Conservation (phyloP, 495 filamentous ascomycete species). For the Lentithecium fluviatile region DNA sequence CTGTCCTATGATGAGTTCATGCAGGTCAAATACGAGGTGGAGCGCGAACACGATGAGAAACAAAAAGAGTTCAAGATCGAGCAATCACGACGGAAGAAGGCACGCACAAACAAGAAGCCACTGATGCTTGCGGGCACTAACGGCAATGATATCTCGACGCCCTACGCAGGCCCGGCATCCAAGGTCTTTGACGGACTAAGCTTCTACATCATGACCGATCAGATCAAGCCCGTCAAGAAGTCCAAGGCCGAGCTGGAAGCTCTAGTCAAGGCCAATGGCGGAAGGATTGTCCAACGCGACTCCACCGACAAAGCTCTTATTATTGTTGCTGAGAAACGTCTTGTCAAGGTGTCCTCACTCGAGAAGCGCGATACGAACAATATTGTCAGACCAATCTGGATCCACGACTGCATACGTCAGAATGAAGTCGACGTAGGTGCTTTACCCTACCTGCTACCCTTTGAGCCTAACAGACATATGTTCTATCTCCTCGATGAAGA, state of each 20-base stretch:
- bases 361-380: conserved; percentile 66
- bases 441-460: conserved; percentile 61
- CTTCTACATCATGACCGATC: conserved; percentile 74
- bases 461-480: conserved; percentile 65
- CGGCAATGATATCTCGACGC: conserved; percentile 45
- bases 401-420: conserved; percentile 76
- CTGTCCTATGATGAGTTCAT: conserved; percentile 75
- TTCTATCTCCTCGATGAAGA: conserved; percentile 53
- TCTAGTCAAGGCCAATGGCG: conserved; percentile 83
- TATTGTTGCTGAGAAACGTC: conserved; percentile 72
- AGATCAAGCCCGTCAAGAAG: conserved; percentile 59
- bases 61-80: conserved; percentile 84
- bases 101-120: conserved; percentile 58
- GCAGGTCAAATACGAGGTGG: conserved; percentile 66
- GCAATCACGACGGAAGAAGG: conserved; percentile 62
- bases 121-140: conserved; percentile 62
- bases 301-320: conserved; percentile 60
- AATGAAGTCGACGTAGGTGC: conserved; percentile 60
- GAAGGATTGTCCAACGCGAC: conserved; percentile 74
- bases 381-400: conserved; percentile 78
- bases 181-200: conserved; percentile 70
- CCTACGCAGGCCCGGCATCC: conserved; percentile 58
- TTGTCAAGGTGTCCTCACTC: conserved; percentile 81
- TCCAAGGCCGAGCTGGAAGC: conserved; percentile 79
- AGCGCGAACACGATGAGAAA: conserved; percentile 68